Evolutionary conservation across 2,329 filamentous ascomycete genomes (phyloP).

Genomic region (Tolypocladium pustulatum): DNA sequence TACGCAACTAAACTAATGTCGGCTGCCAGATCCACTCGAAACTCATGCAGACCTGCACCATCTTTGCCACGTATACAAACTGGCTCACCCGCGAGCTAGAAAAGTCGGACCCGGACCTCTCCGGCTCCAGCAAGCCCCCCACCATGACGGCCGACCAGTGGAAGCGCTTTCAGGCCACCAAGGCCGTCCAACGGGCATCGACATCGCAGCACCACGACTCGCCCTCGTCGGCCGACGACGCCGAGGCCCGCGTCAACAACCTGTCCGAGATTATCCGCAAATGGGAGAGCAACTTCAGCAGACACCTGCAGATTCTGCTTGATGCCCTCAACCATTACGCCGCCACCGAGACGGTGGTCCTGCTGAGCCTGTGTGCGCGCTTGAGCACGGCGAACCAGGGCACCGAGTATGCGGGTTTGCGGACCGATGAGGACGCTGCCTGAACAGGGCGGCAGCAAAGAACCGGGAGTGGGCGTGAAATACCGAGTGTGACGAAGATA

Average conservation of each 20-base stretch:
- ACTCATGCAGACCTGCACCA: slow-evolving; percentile 87
- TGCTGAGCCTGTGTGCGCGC: slow-evolving; percentile 77
- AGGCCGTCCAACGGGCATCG: slow-evolving; percentile 24
- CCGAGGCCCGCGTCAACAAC: slow-evolving; percentile 52
- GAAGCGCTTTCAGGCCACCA: slow-evolving; percentile 43
- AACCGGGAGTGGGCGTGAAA: neutral
- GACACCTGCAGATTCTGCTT: slow-evolving; percentile 85
- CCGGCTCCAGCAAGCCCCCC: slow-evolving; percentile 44
- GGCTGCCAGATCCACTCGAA: slow-evolving; percentile 79
- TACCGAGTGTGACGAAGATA: neutral
- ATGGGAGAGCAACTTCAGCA: slow-evolving; percentile 87
- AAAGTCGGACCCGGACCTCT: slow-evolving; percentile 71
- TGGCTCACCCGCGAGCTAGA: slow-evolving; percentile 78
- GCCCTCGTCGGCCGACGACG: slow-evolving; percentile 17
- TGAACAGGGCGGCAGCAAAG: slow-evolving; percentile 1
- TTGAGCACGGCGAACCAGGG: slow-evolving; percentile 75
- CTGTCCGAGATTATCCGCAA: slow-evolving; percentile 80
- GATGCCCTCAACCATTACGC: slow-evolving; percentile 96
- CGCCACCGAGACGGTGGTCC: slow-evolving; percentile 90
- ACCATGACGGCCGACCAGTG: slow-evolving; percentile 53
- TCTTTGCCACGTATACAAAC: slow-evolving; percentile 85
- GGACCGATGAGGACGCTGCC: slow-evolving; percentile 43
- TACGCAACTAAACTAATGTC: slow-evolving; percentile 5
- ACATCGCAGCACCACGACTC: slow-evolving; percentile 2
- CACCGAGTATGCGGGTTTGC: slow-evolving; percentile 50